Conservation (phyloP, 768 basidiomycete species). For the Xerocomus spinulosus region DNA sequence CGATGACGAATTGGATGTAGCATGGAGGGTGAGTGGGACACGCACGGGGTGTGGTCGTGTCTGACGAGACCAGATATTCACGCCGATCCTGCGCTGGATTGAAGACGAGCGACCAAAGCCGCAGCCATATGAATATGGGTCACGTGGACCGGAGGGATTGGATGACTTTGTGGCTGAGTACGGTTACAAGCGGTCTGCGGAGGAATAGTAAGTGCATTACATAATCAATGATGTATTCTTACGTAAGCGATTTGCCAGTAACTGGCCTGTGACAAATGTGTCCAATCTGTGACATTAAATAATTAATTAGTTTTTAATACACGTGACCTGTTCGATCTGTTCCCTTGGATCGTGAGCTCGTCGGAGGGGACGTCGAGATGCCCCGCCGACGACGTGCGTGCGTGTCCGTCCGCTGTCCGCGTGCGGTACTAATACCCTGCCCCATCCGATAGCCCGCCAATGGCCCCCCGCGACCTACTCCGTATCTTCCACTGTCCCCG, state of each 20-base stretch:
- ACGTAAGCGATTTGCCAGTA: constrained; percentile 8
- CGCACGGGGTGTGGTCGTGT: not conserved
- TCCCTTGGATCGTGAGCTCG: constrained; percentile 23
- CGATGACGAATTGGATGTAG: constrained; percentile 93
- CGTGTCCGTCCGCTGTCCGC: constrained; percentile 11
- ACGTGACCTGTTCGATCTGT: constrained; percentile 29
- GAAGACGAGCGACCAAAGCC: constrained; percentile 73
- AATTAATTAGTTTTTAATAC: not conserved
- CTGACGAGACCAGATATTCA: constrained; percentile 65
- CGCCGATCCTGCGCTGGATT: constrained; percentile 94
- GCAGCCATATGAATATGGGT: constrained; percentile 83
- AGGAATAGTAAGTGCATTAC: constrained; percentile 63
- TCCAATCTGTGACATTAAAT: constrained; percentile 21
- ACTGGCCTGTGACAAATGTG: constrained; percentile 24
- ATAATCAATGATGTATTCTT: not conserved
- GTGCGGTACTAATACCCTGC: constrained; percentile 12
- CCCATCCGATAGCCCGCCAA: not conserved
- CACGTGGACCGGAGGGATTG: constrained; percentile 86
- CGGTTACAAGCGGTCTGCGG: constrained; percentile 66
- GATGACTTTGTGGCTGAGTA: constrained; percentile 70
- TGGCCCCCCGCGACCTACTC: constrained; percentile 29
- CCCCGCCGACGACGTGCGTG: constrained; percentile 27
- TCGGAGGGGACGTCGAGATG: constrained; percentile 18
- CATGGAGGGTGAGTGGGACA: constrained; percentile 77
- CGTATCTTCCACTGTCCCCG: constrained; percentile 50